Percentiles rank a stretch among this genome's conserved stretches.
Conservation (phyloP, 2,329 filamentous ascomycete species). For the Cladosporium phlei region DNA sequence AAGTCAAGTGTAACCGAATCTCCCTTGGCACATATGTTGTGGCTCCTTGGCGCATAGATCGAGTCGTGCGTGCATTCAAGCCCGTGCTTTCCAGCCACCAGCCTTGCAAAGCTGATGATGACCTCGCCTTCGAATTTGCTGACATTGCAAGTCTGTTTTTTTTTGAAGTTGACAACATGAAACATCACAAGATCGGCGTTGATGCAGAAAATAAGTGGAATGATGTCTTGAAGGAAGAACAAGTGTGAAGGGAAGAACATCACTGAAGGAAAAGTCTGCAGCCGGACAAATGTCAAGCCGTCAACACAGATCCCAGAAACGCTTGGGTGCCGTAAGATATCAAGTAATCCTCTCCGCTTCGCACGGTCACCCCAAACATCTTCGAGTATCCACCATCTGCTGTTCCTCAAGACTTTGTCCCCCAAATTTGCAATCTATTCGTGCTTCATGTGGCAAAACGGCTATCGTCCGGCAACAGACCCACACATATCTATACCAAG, state of each 20-base stretch:
- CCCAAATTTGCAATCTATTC: not conserved
- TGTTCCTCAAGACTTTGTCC: not conserved
- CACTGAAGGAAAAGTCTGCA: too few species aligned
- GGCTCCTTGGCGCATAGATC: too few species aligned
- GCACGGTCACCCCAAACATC: not conserved
- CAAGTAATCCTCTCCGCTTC: not conserved
- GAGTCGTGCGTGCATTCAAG: too few species aligned
- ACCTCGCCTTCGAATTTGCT: not conserved
- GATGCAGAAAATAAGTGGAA: too few species aligned
- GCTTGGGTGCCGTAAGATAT: not conserved
- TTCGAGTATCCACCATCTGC: not conserved
- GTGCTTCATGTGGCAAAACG: not conserved
- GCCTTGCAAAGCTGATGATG: not conserved
- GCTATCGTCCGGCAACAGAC: not conserved
- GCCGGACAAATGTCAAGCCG: not conserved
- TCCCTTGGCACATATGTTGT: too few species aligned
- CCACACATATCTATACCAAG: not conserved
- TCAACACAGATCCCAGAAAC: not conserved
- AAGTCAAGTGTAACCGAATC: too few species aligned
- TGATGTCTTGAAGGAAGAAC: too few species aligned
- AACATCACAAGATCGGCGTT: too few species aligned
- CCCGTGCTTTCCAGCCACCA: not conserved
- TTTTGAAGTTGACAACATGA: too few species aligned
- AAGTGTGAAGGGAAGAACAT: not conserved
- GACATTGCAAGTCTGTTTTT: too few species aligned